Evolutionary conservation across 2,329 filamentous ascomycete genomes (phyloP), one percentile per base, ranked within the genome.

Genomic region (Emmonsiellopsis sp.): DNA sequence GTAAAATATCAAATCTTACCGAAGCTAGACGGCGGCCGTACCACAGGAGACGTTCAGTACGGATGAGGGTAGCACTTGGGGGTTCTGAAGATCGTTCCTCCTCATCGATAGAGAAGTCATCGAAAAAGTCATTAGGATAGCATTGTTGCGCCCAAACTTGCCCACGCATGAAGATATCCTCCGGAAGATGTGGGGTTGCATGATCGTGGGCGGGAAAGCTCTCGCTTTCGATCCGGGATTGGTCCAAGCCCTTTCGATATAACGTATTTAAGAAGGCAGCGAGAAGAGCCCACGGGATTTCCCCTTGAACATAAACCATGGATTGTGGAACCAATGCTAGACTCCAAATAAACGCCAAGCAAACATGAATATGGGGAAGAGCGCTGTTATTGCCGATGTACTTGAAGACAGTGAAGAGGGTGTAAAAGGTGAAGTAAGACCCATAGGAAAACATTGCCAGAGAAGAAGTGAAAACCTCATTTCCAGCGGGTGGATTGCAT

Each of bases 91-190:
- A 68, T 3, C 80, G 70, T 54, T 79, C 78, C 45, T 82, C 77
- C 46, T 83, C 79, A 54, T 82, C 79, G 38, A 73, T 68, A 48
- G 74, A 70, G 1, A 71, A 68, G 16, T 69, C 67, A 2, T 66
- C 57, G 58, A 84, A 83, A 68, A 79, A 83, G 3, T 68, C 65
- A 1, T 70, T 56, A 0, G 77, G 76, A 55, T 77, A 79, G 51
- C 73, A 75, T 0, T 60, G 43, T 55, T 76, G 70, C 50, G 73
- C 76, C 76, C 78, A 82, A 26, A 78, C 63, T 54, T 79, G 70
- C 1, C 81, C 82, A 26, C 79, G 73, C 7, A 83, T 75, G 1
- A 75, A 61, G 57, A 79, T 83, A 57, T 85, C 82, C 57, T 85
- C 82, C 0, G 79, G 76, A 1, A 84, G 61, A 49, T 81, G 79